Evolutionary conservation across 768 basidiomycete genomes (phyloP).

Genomic region (Solioccasus polychromus): DNA sequence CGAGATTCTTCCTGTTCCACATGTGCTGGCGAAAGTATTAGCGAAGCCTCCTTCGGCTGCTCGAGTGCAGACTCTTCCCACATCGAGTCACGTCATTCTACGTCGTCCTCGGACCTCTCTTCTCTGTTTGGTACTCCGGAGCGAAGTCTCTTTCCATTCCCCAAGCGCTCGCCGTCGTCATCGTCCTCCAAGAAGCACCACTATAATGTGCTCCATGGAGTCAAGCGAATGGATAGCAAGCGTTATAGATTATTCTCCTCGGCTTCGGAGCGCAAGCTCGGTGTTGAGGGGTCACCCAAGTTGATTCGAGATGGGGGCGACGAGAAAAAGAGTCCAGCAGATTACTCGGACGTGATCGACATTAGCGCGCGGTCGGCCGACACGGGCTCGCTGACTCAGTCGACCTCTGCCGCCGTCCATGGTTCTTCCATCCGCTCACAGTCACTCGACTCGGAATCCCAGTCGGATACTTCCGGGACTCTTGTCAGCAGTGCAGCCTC

Average conservation of each 20-base stretch:
- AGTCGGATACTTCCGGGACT: constrained; percentile 20
- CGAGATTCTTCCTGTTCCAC: constrained; percentile 15
- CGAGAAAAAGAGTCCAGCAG: not conserved
- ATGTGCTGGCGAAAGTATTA: constrained; percentile 6
- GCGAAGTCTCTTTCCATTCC: constrained; percentile 10
- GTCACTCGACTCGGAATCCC: constrained; percentile 3
- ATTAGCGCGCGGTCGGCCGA: constrained; percentile 11
- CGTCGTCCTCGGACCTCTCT: constrained; percentile 13
- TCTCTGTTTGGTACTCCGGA: constrained; percentile 6
- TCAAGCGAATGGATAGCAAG: not conserved
- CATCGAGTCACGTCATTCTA: constrained; percentile 1
- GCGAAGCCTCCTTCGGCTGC: constrained; percentile 9
- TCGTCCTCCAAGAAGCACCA: constrained; percentile 2
- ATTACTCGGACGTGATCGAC: constrained; percentile 23
- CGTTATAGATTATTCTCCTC: constrained; percentile 21
- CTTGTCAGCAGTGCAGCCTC: constrained; percentile 11
- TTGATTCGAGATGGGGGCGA: not conserved
- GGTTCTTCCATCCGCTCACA: constrained; percentile 9
- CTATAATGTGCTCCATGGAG: constrained; percentile 9
- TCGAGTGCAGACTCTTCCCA: constrained; percentile 13
- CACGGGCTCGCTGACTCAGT: not conserved
- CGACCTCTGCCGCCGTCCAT: not conserved
- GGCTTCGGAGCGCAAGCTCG: not conserved
- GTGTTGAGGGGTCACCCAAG: not conserved
- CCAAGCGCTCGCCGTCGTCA: constrained; percentile 13